Conservation (phyloP, 257 asterid genomes). For the Jaltomata sinuosa region DNA sequence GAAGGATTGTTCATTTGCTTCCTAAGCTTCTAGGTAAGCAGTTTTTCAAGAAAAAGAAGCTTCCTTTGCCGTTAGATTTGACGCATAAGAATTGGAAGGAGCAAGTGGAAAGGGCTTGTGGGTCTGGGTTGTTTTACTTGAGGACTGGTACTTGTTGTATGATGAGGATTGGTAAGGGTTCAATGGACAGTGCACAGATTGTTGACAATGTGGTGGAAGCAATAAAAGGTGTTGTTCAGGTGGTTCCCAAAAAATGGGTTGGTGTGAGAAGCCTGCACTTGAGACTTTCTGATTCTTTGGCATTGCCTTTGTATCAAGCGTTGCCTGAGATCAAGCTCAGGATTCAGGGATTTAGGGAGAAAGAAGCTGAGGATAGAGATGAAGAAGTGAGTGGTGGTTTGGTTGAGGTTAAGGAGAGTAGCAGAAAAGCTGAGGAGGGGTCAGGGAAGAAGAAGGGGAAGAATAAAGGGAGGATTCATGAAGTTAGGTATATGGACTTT, state of each 20-base stretch:
- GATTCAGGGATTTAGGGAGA: constrained; percentile 44
- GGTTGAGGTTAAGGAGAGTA: constrained; percentile 21
- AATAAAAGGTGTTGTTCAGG: constrained; percentile 35
- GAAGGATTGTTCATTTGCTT: constrained; percentile 66
- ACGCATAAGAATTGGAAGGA: constrained; percentile 46
- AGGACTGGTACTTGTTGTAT: constrained; percentile 80
- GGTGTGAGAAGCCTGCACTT: constrained; percentile 86
- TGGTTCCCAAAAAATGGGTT: constrained; percentile 69
- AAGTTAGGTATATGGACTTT: constrained; percentile 73
- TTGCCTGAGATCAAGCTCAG: constrained; percentile 72
- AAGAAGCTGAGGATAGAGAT: background rate
- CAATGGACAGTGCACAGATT: constrained; percentile 53
- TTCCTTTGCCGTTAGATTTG: constrained; percentile 79
- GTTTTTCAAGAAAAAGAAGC: constrained; percentile 75
- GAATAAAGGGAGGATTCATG: constrained; percentile 77
- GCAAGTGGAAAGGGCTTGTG: constrained; percentile 63
- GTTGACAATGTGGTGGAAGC: constrained; percentile 57
- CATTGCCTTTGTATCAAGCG: constrained; percentile 75
- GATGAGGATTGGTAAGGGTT: constrained; percentile 62
- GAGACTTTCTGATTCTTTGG: constrained; percentile 62
- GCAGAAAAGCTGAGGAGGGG: background rate
- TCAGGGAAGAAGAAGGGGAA: constrained; percentile 19
- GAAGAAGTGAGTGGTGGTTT: constrained; percentile 16
- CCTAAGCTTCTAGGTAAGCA: constrained; percentile 77
- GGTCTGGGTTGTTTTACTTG: constrained; percentile 50